phyloP scores from a whole-genome alignment of 495 filamentous ascomycete species.

The Trichoderma orchidacearum region DNA sequence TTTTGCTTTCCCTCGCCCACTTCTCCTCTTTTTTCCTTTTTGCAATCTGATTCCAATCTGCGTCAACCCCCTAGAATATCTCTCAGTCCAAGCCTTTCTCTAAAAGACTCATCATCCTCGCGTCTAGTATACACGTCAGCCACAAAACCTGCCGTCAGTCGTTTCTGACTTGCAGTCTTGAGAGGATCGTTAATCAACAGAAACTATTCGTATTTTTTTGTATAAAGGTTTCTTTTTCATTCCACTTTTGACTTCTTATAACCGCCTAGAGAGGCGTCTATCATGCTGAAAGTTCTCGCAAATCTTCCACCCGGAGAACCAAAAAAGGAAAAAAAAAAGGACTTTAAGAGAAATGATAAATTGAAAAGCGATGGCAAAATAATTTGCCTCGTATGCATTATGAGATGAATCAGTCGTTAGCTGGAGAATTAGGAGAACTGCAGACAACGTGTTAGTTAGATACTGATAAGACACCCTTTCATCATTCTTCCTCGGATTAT shows the following conservation, averaged over 20 bases:
- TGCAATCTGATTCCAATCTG: constrained; percentile 1
- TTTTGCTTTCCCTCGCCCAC: neutral
- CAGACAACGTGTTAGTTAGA: neutral
- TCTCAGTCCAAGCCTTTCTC: too few species aligned
- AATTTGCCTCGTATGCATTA: neutral
- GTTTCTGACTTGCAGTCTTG: neutral
- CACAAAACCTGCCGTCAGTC: neutral
- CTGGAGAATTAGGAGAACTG: constrained; percentile 7
- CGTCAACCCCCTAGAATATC: neutral
- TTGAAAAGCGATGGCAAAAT: neutral
- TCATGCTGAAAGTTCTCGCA: neutral
- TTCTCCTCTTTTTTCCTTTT: neutral
- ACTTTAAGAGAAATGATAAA: neutral
- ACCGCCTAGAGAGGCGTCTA: neutral
- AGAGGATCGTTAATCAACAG: neutral
- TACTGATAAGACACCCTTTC: too few species aligned
- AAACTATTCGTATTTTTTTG: neutral
- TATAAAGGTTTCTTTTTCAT: neutral
- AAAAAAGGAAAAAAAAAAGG: neutral
- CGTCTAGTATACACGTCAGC: constrained; percentile 1
- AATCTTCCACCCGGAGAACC: neutral
- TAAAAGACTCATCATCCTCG: neutral
- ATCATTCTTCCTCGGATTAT: too few species aligned
- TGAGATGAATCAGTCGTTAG: constrained; percentile 1
- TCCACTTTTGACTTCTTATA: neutral